These are phyloP conservation scores for Datisca glomerata DNA, from an alignment of 306 rosid species.

Conservation along the genomic window DNA sequence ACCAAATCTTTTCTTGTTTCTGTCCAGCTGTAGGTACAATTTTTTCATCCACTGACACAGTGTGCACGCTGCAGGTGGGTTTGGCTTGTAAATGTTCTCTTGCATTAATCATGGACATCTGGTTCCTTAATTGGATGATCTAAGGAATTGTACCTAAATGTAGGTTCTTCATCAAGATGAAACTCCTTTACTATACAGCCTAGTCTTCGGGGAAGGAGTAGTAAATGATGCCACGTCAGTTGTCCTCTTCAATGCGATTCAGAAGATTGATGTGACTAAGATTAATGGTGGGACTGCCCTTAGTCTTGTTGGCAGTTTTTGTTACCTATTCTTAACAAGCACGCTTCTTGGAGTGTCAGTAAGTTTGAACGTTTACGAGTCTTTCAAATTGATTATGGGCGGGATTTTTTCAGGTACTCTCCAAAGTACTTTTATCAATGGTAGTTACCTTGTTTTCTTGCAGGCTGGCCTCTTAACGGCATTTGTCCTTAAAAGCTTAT, in stretches of 20 bases:
- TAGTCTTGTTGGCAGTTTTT: slow-evolving; percentile 47
- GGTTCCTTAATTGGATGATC: slow-evolving; percentile 5
- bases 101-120: slow-evolving; percentile 9
- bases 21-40: slow-evolving; percentile 73
- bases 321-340: slow-evolving; percentile 68
- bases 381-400: background rate
- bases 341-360: slow-evolving; percentile 64
- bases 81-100: slow-evolving; percentile 15
- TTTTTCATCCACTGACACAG: slow-evolving; percentile 88
- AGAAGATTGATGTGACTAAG: slow-evolving; percentile 52
- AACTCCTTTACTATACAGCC: slow-evolving; percentile 81
- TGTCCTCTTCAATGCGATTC: slow-evolving; percentile 84
- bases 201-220: slow-evolving; percentile 93
- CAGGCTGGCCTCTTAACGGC: slow-evolving; percentile 80
- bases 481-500: slow-evolving; percentile 49
- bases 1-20: slow-evolving; percentile 13
- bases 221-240: slow-evolving; percentile 93
- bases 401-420: background rate
- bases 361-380: slow-evolving; percentile 18
- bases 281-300: slow-evolving; percentile 15
- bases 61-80: slow-evolving; percentile 88
- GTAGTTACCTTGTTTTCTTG: background rate
- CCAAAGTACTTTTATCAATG: background rate
- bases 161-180: slow-evolving; percentile 87
- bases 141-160: slow-evolving; percentile 9